Percentiles rank a stretch among this genome's conserved stretches.
Conservation (phyloP, 1,284 basidiomycete species). For the Laetiporus sulphureus region DNA sequence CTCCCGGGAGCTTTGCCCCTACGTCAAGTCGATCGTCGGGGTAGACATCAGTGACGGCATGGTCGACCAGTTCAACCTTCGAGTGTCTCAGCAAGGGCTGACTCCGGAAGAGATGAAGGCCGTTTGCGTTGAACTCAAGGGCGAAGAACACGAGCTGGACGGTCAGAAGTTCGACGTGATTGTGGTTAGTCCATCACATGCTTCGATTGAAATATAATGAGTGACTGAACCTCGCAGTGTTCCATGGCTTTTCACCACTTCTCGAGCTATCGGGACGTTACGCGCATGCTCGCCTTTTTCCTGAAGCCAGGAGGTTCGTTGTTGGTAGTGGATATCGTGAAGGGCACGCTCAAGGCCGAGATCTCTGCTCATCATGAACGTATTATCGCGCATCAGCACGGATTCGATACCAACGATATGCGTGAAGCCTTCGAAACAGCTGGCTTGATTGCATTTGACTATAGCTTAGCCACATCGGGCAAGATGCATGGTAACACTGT, state of each 20-base stretch:
- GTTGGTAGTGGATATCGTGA: conserved; percentile 49
- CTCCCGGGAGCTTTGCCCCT: conserved; percentile 45
- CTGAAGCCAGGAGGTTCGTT: conserved; percentile 58
- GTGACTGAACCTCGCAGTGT: conserved; percentile 37
- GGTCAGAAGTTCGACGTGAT: conserved; percentile 56
- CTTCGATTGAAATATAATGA: background rate
- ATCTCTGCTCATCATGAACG: conserved; percentile 20
- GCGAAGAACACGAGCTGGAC: conserved; percentile 38
- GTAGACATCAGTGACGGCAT: conserved; percentile 63
- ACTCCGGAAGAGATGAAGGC: conserved; percentile 53
- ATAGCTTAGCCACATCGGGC: conserved; percentile 28
- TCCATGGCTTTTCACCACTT: conserved; percentile 67
- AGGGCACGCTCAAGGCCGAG: conserved; percentile 17
- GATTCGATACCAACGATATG: conserved; percentile 43
- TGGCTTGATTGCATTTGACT: conserved; percentile 36
- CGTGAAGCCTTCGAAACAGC: conserved; percentile 39
- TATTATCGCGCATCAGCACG: conserved; percentile 46
- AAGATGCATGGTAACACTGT: conserved; percentile 29
- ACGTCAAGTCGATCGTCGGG: conserved; percentile 54
- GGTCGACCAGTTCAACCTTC: conserved; percentile 56
- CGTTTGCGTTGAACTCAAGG: conserved; percentile 42
- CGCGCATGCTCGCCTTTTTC: conserved; percentile 43
- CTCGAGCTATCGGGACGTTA: conserved; percentile 40
- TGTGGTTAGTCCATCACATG: conserved; percentile 33
- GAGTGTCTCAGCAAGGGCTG: conserved; percentile 51